phyloP scores from a whole-genome alignment of 2,329 filamentous ascomycete genomes.

The Paecilomyces sp. region DNA sequence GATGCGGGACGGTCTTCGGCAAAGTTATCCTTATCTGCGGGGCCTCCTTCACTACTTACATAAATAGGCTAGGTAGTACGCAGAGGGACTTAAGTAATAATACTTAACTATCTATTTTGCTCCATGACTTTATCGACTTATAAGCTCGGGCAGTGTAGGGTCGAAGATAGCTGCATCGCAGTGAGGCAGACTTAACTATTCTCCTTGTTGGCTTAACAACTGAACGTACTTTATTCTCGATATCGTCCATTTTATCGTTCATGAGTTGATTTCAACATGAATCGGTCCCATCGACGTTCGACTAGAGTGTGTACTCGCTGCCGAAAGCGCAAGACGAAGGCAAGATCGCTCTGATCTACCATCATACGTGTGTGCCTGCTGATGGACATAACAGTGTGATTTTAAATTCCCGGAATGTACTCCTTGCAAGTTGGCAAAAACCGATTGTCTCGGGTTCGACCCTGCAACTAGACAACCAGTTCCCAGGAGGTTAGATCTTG shows the following conservation, averaged over 20 bases:
- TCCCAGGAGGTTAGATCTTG: background rate
- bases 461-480: background rate
- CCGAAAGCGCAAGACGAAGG: constrained; percentile 10
- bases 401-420: constrained; percentile 3
- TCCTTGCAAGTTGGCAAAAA: constrained; percentile 1
- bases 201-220: background rate
- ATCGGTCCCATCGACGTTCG: background rate
- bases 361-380: background rate
- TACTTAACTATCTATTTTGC: no score
- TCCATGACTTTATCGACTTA: background rate
- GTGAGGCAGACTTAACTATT: background rate
- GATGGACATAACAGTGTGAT: constrained; percentile 2
- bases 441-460: constrained; percentile 1
- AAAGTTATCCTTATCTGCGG: background rate
- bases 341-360: background rate
- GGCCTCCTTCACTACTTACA: background rate
- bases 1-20: no score
- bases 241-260: background rate
- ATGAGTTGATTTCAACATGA: background rate
- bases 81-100: no score
- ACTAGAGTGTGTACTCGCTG: constrained; percentile 5
- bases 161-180: background rate
- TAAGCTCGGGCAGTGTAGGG: background rate
- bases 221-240: background rate
- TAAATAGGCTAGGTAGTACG: no score